A percentile compares a stretch with the other conserved stretches of the same genome.
Evolutionary conservation across 352 stramenopile genomes (phyloP).

Genomic region (Phytopythium delawarense): DNA sequence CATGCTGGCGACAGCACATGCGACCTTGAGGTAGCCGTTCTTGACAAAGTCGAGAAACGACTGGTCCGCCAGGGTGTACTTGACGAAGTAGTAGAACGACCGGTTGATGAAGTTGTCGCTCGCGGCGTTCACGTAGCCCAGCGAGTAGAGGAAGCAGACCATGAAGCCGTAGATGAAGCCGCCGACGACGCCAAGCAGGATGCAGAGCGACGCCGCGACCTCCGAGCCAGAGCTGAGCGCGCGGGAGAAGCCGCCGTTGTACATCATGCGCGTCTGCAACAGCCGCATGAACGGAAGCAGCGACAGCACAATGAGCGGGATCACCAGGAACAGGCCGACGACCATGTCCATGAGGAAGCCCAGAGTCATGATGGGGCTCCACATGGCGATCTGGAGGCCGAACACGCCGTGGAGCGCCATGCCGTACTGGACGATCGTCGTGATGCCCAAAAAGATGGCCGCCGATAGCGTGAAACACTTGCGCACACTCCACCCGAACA

Average conservation of each 20-base stretch:
- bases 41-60: conserved; percentile 43
- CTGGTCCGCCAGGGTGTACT: conserved; percentile 24
- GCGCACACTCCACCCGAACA: conserved; percentile 50
- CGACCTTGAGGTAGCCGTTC: conserved; percentile 52
- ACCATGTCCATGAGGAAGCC: conserved; percentile 87
- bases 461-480: conserved; percentile 70
- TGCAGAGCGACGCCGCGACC: conserved; percentile 75
- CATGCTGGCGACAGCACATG: conserved; percentile 47
- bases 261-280: conserved; percentile 84
- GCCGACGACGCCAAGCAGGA: conserved; percentile 67
- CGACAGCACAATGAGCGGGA: conserved; percentile 69
- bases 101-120: conserved; percentile 71
- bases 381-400: conserved; percentile 61
- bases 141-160: conserved; percentile 55
- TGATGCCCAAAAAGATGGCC: conserved; percentile 65
- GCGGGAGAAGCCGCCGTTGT: conserved; percentile 82
- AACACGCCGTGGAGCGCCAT: conserved; percentile 64
- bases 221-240: conserved; percentile 73
- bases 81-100: conserved; percentile 72
- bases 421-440: conserved; percentile 66
- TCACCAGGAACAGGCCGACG: conserved; percentile 70
- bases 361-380: conserved; percentile 61
- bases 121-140: conserved; percentile 75
- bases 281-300: conserved; percentile 85
- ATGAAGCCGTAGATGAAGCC: conserved; percentile 81